Percentiles rank a stretch among this genome's conserved stretches.
phyloP scores from a whole-genome alignment of 306 rosid species.

The Myrica gale region DNA sequence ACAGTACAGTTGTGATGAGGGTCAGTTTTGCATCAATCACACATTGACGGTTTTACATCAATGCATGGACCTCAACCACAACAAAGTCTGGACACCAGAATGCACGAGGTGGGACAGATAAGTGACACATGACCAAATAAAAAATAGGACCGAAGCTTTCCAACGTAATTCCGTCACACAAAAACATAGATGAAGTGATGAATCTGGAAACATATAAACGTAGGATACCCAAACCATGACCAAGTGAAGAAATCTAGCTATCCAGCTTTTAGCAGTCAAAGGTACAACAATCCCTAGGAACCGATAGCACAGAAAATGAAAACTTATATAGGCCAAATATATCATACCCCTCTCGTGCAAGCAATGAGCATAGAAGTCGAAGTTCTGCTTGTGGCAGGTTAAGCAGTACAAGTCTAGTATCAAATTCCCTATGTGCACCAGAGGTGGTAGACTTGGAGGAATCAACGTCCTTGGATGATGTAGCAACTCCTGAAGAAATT shows the following conservation, averaged over 20 bases:
- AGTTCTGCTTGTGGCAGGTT: constrained; percentile 81
- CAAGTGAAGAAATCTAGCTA: not conserved
- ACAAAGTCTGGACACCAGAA: not conserved
- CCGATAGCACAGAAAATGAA: constrained; percentile 13
- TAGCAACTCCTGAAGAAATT: constrained; percentile 41
- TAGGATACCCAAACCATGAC: not conserved
- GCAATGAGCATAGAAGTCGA: constrained; percentile 84
- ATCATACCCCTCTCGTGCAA: constrained; percentile 93
- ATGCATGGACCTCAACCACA: not conserved
- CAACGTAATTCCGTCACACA: not conserved
- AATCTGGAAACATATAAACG: not conserved
- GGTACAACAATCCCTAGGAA: not conserved
- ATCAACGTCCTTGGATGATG: constrained; percentile 43
- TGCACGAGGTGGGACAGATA: not conserved
- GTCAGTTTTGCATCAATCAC: not conserved
- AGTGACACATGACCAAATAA: not conserved
- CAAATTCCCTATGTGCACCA: constrained; percentile 43
- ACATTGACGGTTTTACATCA: not conserved
- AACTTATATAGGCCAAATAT: constrained; percentile 11
- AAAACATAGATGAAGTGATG: not conserved
- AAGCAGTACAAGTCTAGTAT: constrained; percentile 50
- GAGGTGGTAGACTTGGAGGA: constrained; percentile 51
- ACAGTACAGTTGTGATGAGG: not conserved
- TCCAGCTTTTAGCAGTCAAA: not conserved
- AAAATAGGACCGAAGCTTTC: not conserved